Percentiles rank a stretch among this genome's conserved stretches.
Conservation (phyloP, 148 eudicot genomes). For the Silene conica region DNA sequence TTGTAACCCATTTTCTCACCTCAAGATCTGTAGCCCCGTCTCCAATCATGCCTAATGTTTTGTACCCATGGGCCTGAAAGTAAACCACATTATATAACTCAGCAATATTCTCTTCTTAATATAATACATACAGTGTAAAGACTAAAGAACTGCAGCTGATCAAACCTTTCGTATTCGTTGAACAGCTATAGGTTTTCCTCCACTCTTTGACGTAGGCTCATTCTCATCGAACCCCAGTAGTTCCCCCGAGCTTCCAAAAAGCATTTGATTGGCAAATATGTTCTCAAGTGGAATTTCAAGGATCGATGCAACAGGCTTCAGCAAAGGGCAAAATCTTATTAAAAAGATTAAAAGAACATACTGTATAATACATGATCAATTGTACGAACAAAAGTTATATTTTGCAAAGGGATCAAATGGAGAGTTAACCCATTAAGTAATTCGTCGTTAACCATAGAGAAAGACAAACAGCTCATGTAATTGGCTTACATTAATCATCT, state of each 20-base stretch:
- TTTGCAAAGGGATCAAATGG: neutral
- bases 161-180: constrained; percentile 74
- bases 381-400: neutral
- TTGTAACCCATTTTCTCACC: constrained; percentile 38
- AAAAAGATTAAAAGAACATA: neutral
- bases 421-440: neutral
- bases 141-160: constrained; percentile 7
- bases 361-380: neutral
- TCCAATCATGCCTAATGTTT: constrained; percentile 83
- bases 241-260: constrained; percentile 69
- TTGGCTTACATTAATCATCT: constrained; percentile 77
- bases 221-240: constrained; percentile 69
- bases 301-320: constrained; percentile 87
- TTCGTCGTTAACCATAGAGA: neutral
- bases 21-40: constrained; percentile 99
- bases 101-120: neutral
- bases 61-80: constrained; percentile 70
- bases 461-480: neutral
- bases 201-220: constrained; percentile 94
- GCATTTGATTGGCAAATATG: constrained; percentile 77
- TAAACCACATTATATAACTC: neutral
- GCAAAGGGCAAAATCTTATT: constrained; percentile 9
- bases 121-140: neutral
- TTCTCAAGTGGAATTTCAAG: constrained; percentile 72
- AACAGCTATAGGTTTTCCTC: constrained; percentile 95